Conservation (phyloP, 495 filamentous ascomycete genomes). For the Neurospora terricola region DNA sequence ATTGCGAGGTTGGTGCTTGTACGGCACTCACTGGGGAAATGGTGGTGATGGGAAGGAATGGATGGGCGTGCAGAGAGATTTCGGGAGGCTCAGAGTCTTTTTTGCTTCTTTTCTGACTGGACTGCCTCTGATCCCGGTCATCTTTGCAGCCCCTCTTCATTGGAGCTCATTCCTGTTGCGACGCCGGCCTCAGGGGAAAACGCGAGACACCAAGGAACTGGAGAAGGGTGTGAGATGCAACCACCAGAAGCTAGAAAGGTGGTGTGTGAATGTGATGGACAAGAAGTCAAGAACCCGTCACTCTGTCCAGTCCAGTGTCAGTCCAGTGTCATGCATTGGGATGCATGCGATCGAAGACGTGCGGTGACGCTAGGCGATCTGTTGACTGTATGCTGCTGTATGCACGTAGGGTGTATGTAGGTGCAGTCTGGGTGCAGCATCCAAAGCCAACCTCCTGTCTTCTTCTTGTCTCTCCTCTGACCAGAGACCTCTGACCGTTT, state of each 20-base stretch:
- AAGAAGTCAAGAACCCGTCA: neutral
- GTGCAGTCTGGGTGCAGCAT: neutral
- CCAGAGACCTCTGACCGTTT: neutral
- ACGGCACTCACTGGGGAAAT: neutral
- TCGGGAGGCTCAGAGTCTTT: neutral
- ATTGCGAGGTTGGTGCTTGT: neutral
- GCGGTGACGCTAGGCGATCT: neutral
- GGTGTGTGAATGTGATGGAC: neutral
- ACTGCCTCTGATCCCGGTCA: neutral
- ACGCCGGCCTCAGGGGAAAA: neutral
- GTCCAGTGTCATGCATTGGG: neutral
- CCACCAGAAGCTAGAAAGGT: neutral
- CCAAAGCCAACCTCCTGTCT: neutral
- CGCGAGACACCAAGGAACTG: neutral
- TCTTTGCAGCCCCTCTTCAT: neutral
- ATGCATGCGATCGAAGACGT: neutral
- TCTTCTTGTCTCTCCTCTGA: neutral
- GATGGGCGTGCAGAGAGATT: neutral
- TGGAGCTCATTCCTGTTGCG: neutral
- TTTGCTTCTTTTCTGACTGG: neutral
- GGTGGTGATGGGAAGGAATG: neutral
- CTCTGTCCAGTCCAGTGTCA: neutral
- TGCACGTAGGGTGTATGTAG: neutral
- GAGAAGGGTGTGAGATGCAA: neutral
- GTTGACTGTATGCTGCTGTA: neutral